Evolutionary conservation across 805 yeast genomes (phyloP), one percentile per base, ranked within the genome.

Genomic region (Kazachstania kunashirensis): DNA sequence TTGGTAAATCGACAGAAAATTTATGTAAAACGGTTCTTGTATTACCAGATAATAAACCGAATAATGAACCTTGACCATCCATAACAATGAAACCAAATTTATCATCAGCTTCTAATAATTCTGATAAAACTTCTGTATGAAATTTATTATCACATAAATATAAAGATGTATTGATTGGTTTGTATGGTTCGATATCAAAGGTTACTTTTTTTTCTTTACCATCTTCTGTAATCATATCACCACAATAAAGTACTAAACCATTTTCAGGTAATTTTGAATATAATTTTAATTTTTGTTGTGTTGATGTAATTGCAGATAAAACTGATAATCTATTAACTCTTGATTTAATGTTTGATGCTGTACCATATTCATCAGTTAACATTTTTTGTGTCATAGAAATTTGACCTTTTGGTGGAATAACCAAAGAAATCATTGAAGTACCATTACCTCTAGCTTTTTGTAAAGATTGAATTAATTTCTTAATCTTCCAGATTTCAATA

Each of bases 61-160:
- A 92, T 48, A 92, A 70, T 3, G 96, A 84, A 42, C 98, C 98
- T 62, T 88, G 86, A 84, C 99, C 99, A 66, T 92, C 99, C 98
- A 92, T 92, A 53, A 92, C 81, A 51, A 92, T 94, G 67, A 92
- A 92, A 34, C 99, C 99, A 52, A 89, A 92, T 63, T 83, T 77
- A 61, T 94, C 96, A 64, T 92, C 98, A 47, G 85, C 78, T 67
- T 92, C 96, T 46, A 92, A 71, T 55, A 92, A 73, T 66, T 92
- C 98, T 31, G 94, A 74, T 38, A 92, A 73, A 6, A 95, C 96
- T 66, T 92, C 99, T 21, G 95, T 94, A 62, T 92, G 98, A 71
- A 92, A 92, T 62, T 89, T 89, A 68, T 88, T 89, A 70, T 92
- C 99, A 76, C 99, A 92, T 51, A 88, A 64, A 59, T 92, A 92